Evolutionary conservation across 1,284 basidiomycete genomes (phyloP).

Genomic region (Butyriboletus appendiculatus): DNA sequence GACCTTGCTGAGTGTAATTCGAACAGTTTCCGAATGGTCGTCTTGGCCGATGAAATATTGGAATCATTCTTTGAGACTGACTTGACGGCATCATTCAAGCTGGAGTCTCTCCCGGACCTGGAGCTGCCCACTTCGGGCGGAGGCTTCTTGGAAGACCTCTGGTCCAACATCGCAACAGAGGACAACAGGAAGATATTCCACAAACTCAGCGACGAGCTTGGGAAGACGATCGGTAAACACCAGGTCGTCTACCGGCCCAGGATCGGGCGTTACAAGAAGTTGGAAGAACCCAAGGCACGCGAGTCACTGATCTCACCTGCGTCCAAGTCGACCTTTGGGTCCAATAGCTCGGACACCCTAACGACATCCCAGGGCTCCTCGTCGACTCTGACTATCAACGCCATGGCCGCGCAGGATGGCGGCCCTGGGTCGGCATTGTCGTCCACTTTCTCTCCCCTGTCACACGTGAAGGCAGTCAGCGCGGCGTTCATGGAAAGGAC

Average conservation of each 20-base stretch:
- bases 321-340: conserved; percentile 48
- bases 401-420: conserved; percentile 26
- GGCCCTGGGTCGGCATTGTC: conserved; percentile 34
- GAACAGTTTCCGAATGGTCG: conserved; percentile 92
- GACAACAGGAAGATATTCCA: conserved; percentile 87
- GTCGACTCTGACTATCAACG: conserved; percentile 43
- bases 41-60: conserved; percentile 91
- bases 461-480: conserved; percentile 76
- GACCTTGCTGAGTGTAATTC: conserved; percentile 8
- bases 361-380: conserved; percentile 37
- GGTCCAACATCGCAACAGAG: conserved; percentile 86
- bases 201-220: conserved; percentile 89
- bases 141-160: conserved; percentile 80
- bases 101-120: conserved; percentile 72
- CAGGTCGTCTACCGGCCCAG: conserved; percentile 81
- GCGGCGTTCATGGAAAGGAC: conserved; percentile 87
- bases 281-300: conserved; percentile 86
- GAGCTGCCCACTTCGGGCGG: conserved; percentile 57
- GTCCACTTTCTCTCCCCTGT: conserved; percentile 51
- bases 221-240: conserved; percentile 90
- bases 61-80: conserved; percentile 95
- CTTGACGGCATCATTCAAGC: conserved; percentile 82
- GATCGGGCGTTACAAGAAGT: conserved; percentile 80
- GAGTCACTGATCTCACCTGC: conserved; percentile 80
- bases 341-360: conserved; percentile 24